Evolutionary conservation across 768 basidiomycete species (phyloP), one percentile per base, ranked within the genome.

Genomic region (Mycena belliarum): DNA sequence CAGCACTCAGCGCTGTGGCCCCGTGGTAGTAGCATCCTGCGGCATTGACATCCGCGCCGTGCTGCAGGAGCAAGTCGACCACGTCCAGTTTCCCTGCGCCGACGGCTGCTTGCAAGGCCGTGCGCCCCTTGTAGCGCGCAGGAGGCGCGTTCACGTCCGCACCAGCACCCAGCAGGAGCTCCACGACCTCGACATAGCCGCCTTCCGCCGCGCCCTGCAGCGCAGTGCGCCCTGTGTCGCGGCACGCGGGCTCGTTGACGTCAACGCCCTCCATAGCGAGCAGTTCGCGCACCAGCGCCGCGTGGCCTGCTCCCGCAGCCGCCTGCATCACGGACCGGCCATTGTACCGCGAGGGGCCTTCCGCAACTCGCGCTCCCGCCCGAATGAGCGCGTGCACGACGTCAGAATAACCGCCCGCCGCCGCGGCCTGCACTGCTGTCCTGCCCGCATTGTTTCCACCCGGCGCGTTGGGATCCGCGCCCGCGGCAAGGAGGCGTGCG

Each of bases 11-110:
- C 37, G 61, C 61, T 1, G 52, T 59, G 4, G 1, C 24, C 6
- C 61, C 61, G 14, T 49, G n/a, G 49, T 63, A 55, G 49, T 59
- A 59, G 40, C 57, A 63, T 14, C 58, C 55, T 6, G 58, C 21
- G 0, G 59, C 55, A 14, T 63, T 63, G n/a, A 63, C 55, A 16
- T 60, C 58, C 6, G 59, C 62, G 16, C 62, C 62, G 25, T 37
- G 37, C 11, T 37, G 54, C 41, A 63, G 49, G 10, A 63, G 33
- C 38, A 40, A 7, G 10, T 52, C 42, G 15, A 59, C 46, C 10
- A 63, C 26, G 8, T 63, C 57, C 16, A 58, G 40, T 20, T 41
- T 47, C 14, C 47, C 32, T 2, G n/a, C n/a, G 2, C 24, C 41
- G 3, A 56, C 46, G 23, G 56, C 60, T 1, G 35, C 51, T 23